These are phyloP conservation scores for Ophidiomyces ophidiicola DNA, from an alignment of 2,329 filamentous ascomycete species.

Conservation along the genomic window DNA sequence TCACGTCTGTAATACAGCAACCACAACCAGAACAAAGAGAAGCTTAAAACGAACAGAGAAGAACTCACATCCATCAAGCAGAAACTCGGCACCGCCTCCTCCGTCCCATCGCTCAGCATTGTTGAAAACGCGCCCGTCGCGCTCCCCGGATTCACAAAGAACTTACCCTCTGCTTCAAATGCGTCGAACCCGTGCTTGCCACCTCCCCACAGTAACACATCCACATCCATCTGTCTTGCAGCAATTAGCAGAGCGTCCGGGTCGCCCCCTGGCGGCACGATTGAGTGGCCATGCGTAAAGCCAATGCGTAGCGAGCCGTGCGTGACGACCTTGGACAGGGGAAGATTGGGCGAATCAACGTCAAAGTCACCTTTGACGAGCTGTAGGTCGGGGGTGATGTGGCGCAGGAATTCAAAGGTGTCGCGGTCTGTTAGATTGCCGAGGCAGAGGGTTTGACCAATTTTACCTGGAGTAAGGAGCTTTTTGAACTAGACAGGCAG, in stretches of 20 bases:
- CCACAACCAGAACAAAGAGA: background rate
- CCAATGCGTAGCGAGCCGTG: constrained; percentile 56
- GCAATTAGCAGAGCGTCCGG: constrained; percentile 55
- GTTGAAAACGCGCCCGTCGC: constrained; percentile 55
- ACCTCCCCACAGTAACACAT: constrained; percentile 53
- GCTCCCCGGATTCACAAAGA: constrained; percentile 58
- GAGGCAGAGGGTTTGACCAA: constrained; percentile 67
- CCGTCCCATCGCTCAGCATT: constrained; percentile 49
- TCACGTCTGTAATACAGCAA: background rate
- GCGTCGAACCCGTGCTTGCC: constrained; percentile 59
- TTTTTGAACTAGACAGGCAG: constrained; percentile 81
- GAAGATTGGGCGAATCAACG: constrained; percentile 52
- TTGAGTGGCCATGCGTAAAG: constrained; percentile 60
- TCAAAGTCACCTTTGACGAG: constrained; percentile 61
- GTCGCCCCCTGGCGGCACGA: constrained; percentile 53
- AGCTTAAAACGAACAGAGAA: constrained; percentile 4
- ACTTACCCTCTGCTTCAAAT: constrained; percentile 59
- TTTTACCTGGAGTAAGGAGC: constrained; percentile 70
- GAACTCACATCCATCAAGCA: constrained; percentile 93
- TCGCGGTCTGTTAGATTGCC: constrained; percentile 69
- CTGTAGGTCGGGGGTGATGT: constrained; percentile 59
- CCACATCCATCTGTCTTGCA: constrained; percentile 59
- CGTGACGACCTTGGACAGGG: constrained; percentile 57
- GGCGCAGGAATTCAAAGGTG: constrained; percentile 69
- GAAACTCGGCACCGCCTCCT: constrained; percentile 79